Evolutionary conservation across 73 alveolate species (phyloP).

Genomic region (Uronychia setigera): DNA sequence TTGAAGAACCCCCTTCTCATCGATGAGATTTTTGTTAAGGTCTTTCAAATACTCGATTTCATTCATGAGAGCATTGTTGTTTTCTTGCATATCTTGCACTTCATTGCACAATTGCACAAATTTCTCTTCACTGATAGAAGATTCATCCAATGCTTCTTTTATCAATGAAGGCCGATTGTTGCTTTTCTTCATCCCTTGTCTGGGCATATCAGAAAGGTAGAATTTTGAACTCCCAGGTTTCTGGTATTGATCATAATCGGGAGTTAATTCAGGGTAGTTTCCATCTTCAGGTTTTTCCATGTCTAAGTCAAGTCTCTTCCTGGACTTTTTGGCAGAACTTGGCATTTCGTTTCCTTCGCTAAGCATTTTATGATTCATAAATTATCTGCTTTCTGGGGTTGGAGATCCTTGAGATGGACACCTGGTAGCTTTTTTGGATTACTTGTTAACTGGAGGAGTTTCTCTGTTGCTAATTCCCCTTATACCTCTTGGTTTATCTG

Average conservation of each 20-base stretch:
- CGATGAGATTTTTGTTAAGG: background rate
- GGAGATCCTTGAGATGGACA: background rate
- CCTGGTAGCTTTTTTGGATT: background rate
- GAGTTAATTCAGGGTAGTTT: background rate
- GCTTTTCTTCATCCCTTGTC: background rate
- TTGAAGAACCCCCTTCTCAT: background rate
- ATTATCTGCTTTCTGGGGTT: background rate
- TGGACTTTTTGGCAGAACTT: background rate
- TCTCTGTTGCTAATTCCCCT: constrained; percentile 4
- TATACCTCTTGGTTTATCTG: background rate
- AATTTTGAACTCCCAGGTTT: background rate
- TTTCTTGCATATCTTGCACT: background rate
- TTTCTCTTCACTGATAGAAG: background rate
- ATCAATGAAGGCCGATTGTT: background rate
- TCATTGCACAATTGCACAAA: background rate
- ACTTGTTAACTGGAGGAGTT: background rate
- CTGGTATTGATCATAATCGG: background rate
- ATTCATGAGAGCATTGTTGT: background rate
- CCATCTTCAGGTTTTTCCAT: background rate
- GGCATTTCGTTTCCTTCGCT: background rate
- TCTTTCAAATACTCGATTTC: background rate
- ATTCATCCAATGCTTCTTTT: background rate
- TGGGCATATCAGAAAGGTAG: background rate
- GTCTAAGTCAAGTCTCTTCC: background rate
- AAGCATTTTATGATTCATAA: background rate